Percentiles rank a stretch among this genome's conserved stretches.
These are phyloP conservation scores for Fusarium sp. DNA, from an alignment of 2,329 filamentous ascomycete genomes.

Conservation along the genomic window DNA sequence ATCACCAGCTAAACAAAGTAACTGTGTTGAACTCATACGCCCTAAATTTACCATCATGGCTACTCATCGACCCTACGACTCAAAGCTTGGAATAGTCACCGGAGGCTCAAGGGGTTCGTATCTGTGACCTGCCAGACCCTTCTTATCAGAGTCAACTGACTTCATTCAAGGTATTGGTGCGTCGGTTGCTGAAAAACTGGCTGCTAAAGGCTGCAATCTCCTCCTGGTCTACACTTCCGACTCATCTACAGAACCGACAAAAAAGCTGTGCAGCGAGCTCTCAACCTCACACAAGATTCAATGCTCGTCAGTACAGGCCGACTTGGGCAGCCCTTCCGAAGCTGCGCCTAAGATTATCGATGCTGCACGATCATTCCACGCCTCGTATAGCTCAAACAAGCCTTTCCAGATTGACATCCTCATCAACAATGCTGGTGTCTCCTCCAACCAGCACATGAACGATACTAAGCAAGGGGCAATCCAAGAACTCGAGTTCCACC, in stretches of 20 bases:
- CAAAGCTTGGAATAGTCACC: constrained; percentile 52
- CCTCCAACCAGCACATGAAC: constrained; percentile 72
- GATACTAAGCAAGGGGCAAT: constrained; percentile 65
- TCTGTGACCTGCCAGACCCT: background rate
- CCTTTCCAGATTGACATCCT: constrained; percentile 76
- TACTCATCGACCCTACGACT: constrained; percentile 46
- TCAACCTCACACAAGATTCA: constrained; percentile 56
- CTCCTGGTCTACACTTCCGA: constrained; percentile 71
- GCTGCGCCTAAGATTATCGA: constrained; percentile 48
- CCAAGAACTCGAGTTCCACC: constrained; percentile 73
- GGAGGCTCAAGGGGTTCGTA: constrained; percentile 51
- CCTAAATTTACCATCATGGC: constrained; percentile 32
- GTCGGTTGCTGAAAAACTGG: constrained; percentile 67
- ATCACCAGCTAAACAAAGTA: background rate
- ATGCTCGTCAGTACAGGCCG: constrained; percentile 47
- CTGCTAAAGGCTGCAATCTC: constrained; percentile 69
- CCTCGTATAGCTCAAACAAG: constrained; percentile 36
- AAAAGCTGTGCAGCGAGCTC: constrained; percentile 61
- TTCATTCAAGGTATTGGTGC: constrained; percentile 66
- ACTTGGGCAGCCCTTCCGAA: constrained; percentile 45
- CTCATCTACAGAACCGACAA: constrained; percentile 61
- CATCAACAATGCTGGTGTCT: constrained; percentile 85
- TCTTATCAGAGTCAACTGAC: constrained; percentile 5
- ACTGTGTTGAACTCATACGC: background rate
- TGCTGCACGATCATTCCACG: constrained; percentile 47